Percentiles rank a stretch among this genome's conserved stretches.
These are phyloP conservation scores for Diaporthe ampelina DNA, from an alignment of 2,329 filamentous ascomycete species.

Conservation along the genomic window DNA sequence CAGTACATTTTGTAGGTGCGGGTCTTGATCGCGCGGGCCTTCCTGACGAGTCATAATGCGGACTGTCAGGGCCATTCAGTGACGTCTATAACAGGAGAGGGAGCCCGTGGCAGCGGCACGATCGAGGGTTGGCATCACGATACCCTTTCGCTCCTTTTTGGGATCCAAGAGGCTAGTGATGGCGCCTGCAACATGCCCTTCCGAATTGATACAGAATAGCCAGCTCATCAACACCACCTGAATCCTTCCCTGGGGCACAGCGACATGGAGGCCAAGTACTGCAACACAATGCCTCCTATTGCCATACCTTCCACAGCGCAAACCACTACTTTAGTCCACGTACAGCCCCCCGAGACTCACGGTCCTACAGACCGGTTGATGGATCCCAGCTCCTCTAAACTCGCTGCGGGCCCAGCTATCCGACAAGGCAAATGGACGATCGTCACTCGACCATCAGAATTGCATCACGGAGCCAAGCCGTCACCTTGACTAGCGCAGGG, in stretches of 20 bases:
- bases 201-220: background rate
- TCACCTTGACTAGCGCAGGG: constrained; percentile 12
- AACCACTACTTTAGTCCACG: background rate
- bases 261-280: constrained; percentile 25
- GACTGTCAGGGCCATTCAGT: background rate
- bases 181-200: constrained; percentile 6
- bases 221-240: constrained; percentile 2
- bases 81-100: background rate
- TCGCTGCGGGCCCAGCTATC: background rate
- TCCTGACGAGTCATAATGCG: constrained; percentile 10
- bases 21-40: background rate
- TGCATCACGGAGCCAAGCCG: constrained; percentile 8
- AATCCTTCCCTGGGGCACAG: constrained; percentile 1
- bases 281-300: background rate
- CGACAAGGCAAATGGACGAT: background rate
- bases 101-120: background rate
- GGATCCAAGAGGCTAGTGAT: background rate
- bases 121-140: background rate
- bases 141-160: background rate
- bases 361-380: background rate
- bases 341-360: background rate
- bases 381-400: background rate
- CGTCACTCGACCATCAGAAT: background rate
- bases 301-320: background rate
- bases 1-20: constrained; percentile 1